Evolutionary conservation across 1,139 yeast species (phyloP), one percentile per base, ranked within the genome.

Genomic region (Zygosaccharomyces pseudobailii): DNA sequence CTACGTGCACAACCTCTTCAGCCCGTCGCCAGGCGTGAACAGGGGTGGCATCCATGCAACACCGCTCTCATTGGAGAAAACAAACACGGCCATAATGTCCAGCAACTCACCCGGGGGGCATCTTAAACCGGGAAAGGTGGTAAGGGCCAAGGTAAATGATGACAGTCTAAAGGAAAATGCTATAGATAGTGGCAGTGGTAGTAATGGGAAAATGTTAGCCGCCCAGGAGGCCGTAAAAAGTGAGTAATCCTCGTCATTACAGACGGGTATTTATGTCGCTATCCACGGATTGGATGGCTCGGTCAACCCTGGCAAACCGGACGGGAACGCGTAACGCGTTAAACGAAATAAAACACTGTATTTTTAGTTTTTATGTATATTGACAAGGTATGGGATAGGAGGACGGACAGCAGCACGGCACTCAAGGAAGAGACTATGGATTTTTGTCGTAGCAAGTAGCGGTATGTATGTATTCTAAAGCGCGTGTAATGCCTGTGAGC

Each of bases 1-100:
- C 45, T 63, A 63, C 51, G 62, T 65, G 19, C 68, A 63, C 47
- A 63, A 56, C 34, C 51, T 65, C n/a, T 65, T 65, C 53, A 62
- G 67, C 46, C 68, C 68, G n/a, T 63, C 68, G 9, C 68, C 68
- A 20, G 57, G 63, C 23, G 55, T 59, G 35, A 43, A 40, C 24
- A 48, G 40, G 32, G 33, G 19, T 6, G 41, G 33, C 7, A 28
- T 38, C 24, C 41, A 28, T 20, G 25, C 41, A 7, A 37, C 39
- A 25, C 39, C 40, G 8, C 13, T 27, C 3, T 37, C 45, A 6
- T n/a, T 27, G 45, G 39, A 24, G 20, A 42, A 22, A 36, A 36
- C 17, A 8, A 36, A n/a, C 22, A 36, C 33, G 34, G 27, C 21
- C 22, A 20, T 27, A 20, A 34, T 8, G n/a, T 20, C 24, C 23